These are phyloP conservation scores for Pleurotus giganteus DNA, from an alignment of 768 basidiomycete species.

Conservation along the genomic window DNA sequence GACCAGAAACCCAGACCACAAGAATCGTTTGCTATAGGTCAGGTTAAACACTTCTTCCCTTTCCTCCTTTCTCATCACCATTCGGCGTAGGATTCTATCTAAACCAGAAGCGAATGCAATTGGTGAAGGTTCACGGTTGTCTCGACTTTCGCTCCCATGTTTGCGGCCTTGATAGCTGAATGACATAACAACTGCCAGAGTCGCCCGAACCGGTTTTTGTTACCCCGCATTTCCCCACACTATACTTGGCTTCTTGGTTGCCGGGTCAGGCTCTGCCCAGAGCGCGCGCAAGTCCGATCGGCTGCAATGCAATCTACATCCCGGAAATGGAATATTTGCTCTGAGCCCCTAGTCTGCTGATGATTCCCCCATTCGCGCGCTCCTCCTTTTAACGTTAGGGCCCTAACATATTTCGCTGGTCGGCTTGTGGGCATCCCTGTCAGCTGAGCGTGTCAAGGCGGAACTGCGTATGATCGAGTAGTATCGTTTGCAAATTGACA, in stretches of 20 bases:
- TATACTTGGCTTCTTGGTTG: conserved; percentile 4
- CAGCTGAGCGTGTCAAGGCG: background rate
- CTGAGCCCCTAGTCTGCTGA: background rate
- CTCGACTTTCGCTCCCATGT: background rate
- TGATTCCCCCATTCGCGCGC: background rate
- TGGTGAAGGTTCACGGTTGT: background rate
- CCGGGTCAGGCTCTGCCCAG: conserved; percentile 1
- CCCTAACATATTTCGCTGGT: background rate
- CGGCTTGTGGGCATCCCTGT: background rate
- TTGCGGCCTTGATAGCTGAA: background rate
- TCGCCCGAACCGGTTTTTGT: background rate
- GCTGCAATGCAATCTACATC: conserved; percentile 9
- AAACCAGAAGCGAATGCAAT: background rate
- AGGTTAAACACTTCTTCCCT: background rate
- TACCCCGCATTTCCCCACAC: conserved; percentile 9
- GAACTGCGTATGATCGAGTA: background rate
- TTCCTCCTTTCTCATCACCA: background rate
- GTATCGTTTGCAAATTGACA: background rate
- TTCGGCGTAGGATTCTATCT: background rate
- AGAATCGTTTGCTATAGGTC: background rate
- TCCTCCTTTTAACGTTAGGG: background rate
- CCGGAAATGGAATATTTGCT: conserved; percentile 1
- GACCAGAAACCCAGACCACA: background rate
- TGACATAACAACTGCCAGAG: background rate
- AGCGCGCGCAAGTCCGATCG: background rate